Conservation (phyloP, 2,329 filamentous ascomycete genomes). For the Botrytis fragariae region DNA sequence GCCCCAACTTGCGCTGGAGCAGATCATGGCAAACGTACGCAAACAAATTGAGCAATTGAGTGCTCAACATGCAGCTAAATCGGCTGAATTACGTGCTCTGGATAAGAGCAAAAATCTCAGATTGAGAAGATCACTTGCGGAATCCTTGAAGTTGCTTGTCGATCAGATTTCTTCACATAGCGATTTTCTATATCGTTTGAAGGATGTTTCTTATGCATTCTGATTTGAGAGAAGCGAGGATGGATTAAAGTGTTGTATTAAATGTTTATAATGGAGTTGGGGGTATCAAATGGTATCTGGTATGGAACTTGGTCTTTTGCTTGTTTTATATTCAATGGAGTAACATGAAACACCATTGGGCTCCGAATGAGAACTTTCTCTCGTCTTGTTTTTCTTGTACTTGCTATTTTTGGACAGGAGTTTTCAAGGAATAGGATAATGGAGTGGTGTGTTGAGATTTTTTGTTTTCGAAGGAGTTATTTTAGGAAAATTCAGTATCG, state of each 20-base stretch:
- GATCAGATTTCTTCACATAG: constrained; percentile 14
- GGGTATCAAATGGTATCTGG: background rate
- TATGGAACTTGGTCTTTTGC: background rate
- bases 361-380: background rate
- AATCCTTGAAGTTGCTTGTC: constrained; percentile 12
- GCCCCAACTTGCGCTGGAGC: constrained; percentile 3
- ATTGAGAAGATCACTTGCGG: constrained; percentile 14
- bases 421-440: background rate
- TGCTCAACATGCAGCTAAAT: constrained; percentile 12
- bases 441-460: background rate
- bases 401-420: background rate
- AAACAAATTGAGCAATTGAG: constrained; percentile 9
- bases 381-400: background rate
- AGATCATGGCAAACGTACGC: constrained; percentile 5
- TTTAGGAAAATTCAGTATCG: constrained; percentile 15
- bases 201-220: constrained; percentile 14
- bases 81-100: constrained; percentile 1
- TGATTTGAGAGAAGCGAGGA: background rate
- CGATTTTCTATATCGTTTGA: constrained; percentile 14
- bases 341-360: background rate
- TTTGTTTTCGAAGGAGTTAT: constrained; percentile 1
- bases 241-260: background rate
- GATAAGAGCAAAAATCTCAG: constrained; percentile 16
- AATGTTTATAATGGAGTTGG: background rate
- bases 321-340: constrained; percentile 1